A percentile compares a stretch with the other conserved stretches of the same genome.
Conservation (phyloP, 78 protist genomes). For the Dictyostelium brefeldianum region DNA sequence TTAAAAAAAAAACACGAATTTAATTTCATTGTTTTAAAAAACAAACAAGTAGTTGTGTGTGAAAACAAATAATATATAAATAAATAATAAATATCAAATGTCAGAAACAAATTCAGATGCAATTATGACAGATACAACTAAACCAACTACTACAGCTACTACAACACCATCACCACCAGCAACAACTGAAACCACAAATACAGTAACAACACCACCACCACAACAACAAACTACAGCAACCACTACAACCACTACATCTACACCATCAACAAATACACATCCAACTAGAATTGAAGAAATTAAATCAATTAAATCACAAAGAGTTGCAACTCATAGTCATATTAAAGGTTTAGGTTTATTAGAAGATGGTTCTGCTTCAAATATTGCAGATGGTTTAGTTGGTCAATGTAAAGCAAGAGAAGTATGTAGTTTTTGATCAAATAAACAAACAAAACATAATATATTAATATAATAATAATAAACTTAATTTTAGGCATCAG, state of each 20-base stretch:
- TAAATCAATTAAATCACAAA: conserved; percentile 89
- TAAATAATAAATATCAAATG: conserved; percentile 15
- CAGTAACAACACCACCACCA: not conserved
- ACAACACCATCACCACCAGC: not conserved
- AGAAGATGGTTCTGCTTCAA: conserved; percentile 94
- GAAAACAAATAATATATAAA: too few species aligned
- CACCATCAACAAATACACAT: not conserved
- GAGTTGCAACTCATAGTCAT: conserved; percentile 98
- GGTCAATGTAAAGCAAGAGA: conserved; percentile 99
- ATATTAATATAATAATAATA: not conserved
- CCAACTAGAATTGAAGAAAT: conserved; percentile 94
- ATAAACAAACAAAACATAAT: too few species aligned
- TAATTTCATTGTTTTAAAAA: not conserved
- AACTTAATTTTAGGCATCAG: conserved; percentile 93
- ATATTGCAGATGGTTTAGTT: conserved; percentile 96
- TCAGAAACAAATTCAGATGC: not conserved
- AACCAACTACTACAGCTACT: not conserved
- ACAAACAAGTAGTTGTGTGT: too few species aligned
- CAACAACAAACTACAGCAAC: not conserved
- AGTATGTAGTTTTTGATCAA: conserved; percentile 75
- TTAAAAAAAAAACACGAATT: too few species aligned
- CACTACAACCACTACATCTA: not conserved
- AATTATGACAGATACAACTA: not conserved
- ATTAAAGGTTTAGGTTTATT: conserved; percentile 98
- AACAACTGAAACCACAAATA: not conserved